These are phyloP conservation scores for Phytophthora colocasiae DNA, from an alignment of 352 stramenopile species.

Conservation along the genomic window DNA sequence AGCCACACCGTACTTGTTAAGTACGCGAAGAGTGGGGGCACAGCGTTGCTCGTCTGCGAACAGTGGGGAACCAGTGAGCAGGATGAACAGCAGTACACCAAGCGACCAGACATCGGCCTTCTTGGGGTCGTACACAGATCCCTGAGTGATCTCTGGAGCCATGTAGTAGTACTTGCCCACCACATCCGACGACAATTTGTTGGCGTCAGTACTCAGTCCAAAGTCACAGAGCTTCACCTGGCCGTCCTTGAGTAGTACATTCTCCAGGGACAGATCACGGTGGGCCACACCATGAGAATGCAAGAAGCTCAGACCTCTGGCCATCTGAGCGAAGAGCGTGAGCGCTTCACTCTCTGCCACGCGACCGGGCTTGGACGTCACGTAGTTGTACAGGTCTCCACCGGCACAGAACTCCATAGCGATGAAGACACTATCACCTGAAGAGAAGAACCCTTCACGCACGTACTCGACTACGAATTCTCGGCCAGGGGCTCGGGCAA, in stretches of 20 bases:
- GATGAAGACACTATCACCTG: slow-evolving; percentile 51
- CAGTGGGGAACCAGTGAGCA: slow-evolving; percentile 64
- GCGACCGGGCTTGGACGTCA: slow-evolving; percentile 40
- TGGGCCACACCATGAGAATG: slow-evolving; percentile 58
- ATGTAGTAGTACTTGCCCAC: slow-evolving; percentile 80
- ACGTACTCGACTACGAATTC: slow-evolving; percentile 53
- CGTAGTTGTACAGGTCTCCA: slow-evolving; percentile 67
- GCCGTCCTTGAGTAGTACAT: slow-evolving; percentile 53
- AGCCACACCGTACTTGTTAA: slow-evolving; percentile 55
- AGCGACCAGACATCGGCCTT: slow-evolving; percentile 85
- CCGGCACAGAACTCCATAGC: slow-evolving; percentile 72
- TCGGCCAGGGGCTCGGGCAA: slow-evolving; percentile 35
- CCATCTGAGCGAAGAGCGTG: slow-evolving; percentile 45
- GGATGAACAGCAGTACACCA: slow-evolving; percentile 84
- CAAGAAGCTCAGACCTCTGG: slow-evolving; percentile 49
- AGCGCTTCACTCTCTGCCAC: slow-evolving; percentile 51
- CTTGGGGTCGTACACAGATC: slow-evolving; percentile 48
- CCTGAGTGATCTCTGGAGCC: slow-evolving; percentile 55
- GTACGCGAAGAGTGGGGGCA: slow-evolving; percentile 53
- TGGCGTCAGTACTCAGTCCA: slow-evolving; percentile 56
- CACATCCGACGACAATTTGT: slow-evolving; percentile 39
- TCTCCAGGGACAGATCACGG: slow-evolving; percentile 67
- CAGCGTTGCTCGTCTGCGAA: slow-evolving; percentile 35
- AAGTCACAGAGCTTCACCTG: slow-evolving; percentile 68
- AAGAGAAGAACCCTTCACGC: slow-evolving; percentile 47